A percentile compares a stretch with the other conserved stretches of the same genome.
These are phyloP conservation scores for Diutina mesorugosa DNA, from an alignment of 1,139 yeast species.

Conservation along the genomic window DNA sequence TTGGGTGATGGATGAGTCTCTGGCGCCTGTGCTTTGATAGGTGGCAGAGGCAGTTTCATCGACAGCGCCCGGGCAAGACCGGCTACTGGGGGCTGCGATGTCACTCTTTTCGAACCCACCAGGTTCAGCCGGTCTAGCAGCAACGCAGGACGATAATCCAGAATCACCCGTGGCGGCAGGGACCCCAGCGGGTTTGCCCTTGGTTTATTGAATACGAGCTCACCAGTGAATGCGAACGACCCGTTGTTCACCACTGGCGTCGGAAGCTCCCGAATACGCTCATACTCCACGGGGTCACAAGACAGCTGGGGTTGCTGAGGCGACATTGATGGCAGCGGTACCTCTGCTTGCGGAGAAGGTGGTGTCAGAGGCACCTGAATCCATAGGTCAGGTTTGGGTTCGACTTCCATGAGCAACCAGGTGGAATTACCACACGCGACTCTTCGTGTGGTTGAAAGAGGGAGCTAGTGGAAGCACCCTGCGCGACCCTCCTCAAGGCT, in stretches of 20 bases:
- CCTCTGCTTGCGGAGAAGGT: not conserved
- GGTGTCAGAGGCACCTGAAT: not conserved
- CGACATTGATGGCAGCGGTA: not conserved
- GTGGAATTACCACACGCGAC: not conserved
- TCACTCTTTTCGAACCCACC: slow-evolving; percentile 6
- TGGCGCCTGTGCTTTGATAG: slow-evolving; percentile 3
- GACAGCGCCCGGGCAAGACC: not conserved
- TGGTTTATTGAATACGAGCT: not conserved
- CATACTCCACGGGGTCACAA: slow-evolving; percentile 3
- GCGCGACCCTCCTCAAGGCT: not conserved
- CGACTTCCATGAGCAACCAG: not conserved
- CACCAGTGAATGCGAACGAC: slow-evolving; percentile 3
- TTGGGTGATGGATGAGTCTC: not conserved
- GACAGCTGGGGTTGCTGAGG: not conserved
- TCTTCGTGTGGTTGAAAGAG: not conserved
- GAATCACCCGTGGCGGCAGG: slow-evolving; percentile 12
- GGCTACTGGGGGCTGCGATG: not conserved
- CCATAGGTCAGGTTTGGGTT: not conserved
- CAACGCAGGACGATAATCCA: slow-evolving; percentile 21
- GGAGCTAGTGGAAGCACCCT: not conserved
- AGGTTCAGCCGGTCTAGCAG: slow-evolving; percentile 12
- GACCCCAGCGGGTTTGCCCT: not conserved
- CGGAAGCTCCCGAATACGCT: slow-evolving; percentile 7
- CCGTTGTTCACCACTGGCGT: slow-evolving; percentile 8
- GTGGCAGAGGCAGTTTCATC: slow-evolving; percentile 5